Base-by-base conservation (phyloP, 164 flowering plant genomes). In the Piper betle region DNA sequence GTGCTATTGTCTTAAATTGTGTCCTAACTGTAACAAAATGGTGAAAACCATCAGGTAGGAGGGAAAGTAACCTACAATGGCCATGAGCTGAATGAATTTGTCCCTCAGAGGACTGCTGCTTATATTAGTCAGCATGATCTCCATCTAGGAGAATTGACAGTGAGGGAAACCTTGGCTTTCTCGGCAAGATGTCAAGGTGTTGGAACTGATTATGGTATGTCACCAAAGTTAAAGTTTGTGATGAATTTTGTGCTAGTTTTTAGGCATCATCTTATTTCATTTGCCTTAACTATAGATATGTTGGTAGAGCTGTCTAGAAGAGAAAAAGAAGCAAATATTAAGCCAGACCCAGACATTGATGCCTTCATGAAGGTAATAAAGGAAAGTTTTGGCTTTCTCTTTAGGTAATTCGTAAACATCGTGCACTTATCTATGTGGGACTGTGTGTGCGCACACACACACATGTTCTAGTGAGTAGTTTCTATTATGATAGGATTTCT, bases 321-420 rank as follows among this genome's bases (percentile, higher is more conserved):
- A 65, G 98, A 93, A 69, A 90, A 81, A 62, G 86, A 61, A 2
- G 85, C 90, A 33, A 78, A 76, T 48, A 82, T 86, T 42, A 75
- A 70, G 57, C 93, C 93, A 20, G 93, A 86, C 68, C 72, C 79
- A 60, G 89, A 86, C 61, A 42, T 93, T 3, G 98, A 90, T 75
- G 85, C 90, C 55, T 93, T 80, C 78, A 93, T 93, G 98, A 92
- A 92, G 96, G 97, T 85, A 64, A 69, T 10, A 10, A 46, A 46
- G 10, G 50, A 46, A 8, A 46, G 15, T 15, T 42, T 42, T 42
- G 46, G 11, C 9, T 10, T 42, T 42, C 9, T 42, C 11, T 6
- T 42, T 42, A 6, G 11, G 1, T 42, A 6, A 6, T 42, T 42
- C 11, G 46, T 42, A 42, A 42, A 42, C 0, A 10, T 6, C 11